A percentile compares a stretch with the other conserved stretches of the same genome.
Conservation (phyloP, 2,329 filamentous ascomycete species). For the Penicillium sp. region DNA sequence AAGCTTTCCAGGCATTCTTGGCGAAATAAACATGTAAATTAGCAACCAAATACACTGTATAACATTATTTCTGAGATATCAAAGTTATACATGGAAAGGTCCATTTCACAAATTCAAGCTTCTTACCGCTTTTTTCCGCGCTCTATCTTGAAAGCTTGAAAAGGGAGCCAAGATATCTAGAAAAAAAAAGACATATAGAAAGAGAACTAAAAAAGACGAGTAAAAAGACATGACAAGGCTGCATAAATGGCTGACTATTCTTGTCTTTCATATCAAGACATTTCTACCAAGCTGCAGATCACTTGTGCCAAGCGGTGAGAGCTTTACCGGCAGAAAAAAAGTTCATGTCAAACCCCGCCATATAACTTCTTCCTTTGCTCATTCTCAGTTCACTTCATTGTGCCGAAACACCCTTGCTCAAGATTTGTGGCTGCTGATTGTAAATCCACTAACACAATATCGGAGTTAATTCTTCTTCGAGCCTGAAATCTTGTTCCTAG, state of each 20-base stretch:
- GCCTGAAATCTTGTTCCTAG: constrained; percentile 6
- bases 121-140: too few relatives aligned
- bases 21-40: constrained; percentile 59
- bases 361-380: constrained; percentile 15
- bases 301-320: constrained; percentile 14
- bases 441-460: not conserved
- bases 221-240: too few relatives aligned
- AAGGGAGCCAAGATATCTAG: too few relatives aligned
- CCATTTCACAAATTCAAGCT: too few relatives aligned
- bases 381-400: constrained; percentile 5
- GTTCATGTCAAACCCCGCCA: constrained; percentile 31
- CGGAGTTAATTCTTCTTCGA: not conserved
- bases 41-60: constrained; percentile 8
- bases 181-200: too few relatives aligned
- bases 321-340: constrained; percentile 31
- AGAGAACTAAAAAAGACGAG: too few relatives aligned
- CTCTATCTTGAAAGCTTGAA: too few relatives aligned
- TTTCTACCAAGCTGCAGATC: not conserved
- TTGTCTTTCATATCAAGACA: not conserved
- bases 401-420: not conserved
- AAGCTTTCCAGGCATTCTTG: constrained; percentile 91
- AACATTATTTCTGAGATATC: not conserved
- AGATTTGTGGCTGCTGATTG: not conserved
- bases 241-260: too few relatives aligned
- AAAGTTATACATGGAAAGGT: too few relatives aligned